Evolutionary conservation across 1,139 yeast species (phyloP).

Genomic region (Pichia cactophila): DNA sequence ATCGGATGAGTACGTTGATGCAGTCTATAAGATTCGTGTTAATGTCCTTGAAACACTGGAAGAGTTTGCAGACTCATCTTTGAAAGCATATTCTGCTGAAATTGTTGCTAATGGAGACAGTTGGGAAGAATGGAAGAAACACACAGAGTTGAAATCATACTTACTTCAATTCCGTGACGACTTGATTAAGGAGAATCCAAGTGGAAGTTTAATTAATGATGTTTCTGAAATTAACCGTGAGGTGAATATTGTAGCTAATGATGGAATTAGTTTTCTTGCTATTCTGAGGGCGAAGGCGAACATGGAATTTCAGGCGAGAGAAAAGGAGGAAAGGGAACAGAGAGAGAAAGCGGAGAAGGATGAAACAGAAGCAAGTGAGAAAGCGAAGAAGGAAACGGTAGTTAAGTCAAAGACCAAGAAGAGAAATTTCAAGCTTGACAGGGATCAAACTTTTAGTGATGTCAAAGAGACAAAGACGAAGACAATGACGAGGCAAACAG

Average conservation of each 20-base stretch:
- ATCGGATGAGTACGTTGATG: conserved; percentile 33
- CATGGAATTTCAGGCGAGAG: conserved; percentile 68
- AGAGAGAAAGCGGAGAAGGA: background rate
- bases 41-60: conserved; percentile 58
- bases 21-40: conserved; percentile 42
- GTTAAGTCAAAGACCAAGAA: background rate
- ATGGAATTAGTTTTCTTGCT: conserved; percentile 63
- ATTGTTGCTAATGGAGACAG: conserved; percentile 27
- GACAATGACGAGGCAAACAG: background rate
- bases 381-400: background rate
- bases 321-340: conserved; percentile 26
- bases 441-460: background rate
- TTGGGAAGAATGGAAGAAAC: conserved; percentile 67
- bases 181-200: conserved; percentile 40
- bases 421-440: background rate
- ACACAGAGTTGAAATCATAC: conserved; percentile 48
- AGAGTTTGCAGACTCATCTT: conserved; percentile 61
- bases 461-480: background rate
- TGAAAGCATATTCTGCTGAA: conserved; percentile 42
- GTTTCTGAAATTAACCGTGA: conserved; percentile 54
- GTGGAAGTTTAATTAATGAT: conserved; percentile 45
- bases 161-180: conserved; percentile 51
- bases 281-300: conserved; percentile 78
- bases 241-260: conserved; percentile 52
- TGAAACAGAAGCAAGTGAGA: background rate